phyloP scores from a whole-genome alignment of 352 stramenopile species.

The Pythium utonaiense region DNA sequence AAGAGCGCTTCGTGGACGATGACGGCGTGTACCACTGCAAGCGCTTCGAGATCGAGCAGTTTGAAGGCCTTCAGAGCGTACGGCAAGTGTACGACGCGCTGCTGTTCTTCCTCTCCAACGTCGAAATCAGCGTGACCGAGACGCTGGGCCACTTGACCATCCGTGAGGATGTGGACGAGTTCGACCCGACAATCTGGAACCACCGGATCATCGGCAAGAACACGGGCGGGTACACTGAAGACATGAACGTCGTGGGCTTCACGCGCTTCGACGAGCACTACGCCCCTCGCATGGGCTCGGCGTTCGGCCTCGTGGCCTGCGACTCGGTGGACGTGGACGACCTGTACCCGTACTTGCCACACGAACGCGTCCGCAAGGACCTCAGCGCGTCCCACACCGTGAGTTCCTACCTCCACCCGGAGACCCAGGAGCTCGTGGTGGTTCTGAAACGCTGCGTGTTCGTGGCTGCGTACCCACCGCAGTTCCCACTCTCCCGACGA shows the following conservation, averaged over 20 bases:
- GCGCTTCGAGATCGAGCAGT: conserved; percentile 36
- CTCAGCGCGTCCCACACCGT: conserved; percentile 29
- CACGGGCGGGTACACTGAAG: conserved; percentile 24
- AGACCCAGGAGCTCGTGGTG: conserved; percentile 15
- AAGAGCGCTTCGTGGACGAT: conserved; percentile 21
- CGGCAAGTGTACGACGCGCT: conserved; percentile 33
- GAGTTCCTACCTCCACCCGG: no score
- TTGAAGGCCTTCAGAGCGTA: conserved; percentile 22
- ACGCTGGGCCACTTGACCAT: conserved; percentile 35
- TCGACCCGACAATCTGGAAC: conserved; percentile 26
- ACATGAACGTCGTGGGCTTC: conserved; percentile 38
- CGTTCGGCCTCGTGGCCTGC: conserved; percentile 33
- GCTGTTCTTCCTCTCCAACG: conserved; percentile 29
- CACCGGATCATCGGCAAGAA: conserved; percentile 27
- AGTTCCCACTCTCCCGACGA: no score
- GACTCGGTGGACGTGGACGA: conserved; percentile 48
- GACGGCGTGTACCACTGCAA: conserved; percentile 35
- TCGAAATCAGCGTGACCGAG: conserved; percentile 42
- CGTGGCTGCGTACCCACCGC: no score
- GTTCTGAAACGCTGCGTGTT: conserved; percentile 18
- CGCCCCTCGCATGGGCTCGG: not conserved
- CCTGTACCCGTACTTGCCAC: conserved; percentile 39
- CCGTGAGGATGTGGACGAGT: conserved; percentile 32
- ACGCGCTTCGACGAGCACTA: conserved; percentile 7
- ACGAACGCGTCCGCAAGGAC: conserved; percentile 38